A percentile compares a stretch with the other conserved stretches of the same genome.
Conservation (phyloP, 2,329 filamentous ascomycete genomes). For the Orbilia brochopaga region DNA sequence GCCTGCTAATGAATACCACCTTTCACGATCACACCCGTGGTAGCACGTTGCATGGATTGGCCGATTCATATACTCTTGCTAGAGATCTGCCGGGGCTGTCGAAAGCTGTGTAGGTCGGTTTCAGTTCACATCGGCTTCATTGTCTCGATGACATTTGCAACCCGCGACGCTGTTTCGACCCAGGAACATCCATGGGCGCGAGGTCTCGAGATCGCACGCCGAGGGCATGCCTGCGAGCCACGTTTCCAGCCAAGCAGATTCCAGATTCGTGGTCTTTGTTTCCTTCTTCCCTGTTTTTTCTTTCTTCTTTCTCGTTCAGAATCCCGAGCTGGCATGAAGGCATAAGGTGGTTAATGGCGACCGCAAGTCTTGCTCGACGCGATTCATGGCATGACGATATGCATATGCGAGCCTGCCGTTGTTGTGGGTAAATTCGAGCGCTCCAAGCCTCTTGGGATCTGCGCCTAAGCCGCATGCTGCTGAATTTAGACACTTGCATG, state of each 20-base stretch:
- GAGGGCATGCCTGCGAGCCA: background rate
- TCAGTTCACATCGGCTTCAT: background rate
- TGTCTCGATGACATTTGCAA: background rate
- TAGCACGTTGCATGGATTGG: too few species aligned
- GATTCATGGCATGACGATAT: constrained; percentile 8
- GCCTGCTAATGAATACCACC: too few species aligned
- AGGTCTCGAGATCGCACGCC: constrained; percentile 3
- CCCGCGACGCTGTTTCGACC: background rate
- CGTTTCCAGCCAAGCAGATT: background rate
- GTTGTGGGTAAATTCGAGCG: background rate
- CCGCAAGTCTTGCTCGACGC: background rate
- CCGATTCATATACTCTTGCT: too few species aligned
- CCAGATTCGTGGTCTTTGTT: background rate
- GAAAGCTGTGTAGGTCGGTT: too few species aligned
- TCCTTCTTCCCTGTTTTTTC: background rate
- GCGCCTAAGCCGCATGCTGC: constrained; percentile 1
- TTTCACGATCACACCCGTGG: too few species aligned
- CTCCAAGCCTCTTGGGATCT: background rate
- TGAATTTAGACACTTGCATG: constrained; percentile 5
- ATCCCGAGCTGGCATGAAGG: too few species aligned
- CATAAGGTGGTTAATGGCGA: background rate
- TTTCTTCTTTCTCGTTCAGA: background rate
- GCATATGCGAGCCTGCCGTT: background rate
- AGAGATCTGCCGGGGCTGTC: background rate
- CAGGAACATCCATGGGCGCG: constrained; percentile 1